Base-by-base conservation (phyloP, 257 asterid genomes). In the Leptodermis oblonga region DNA sequence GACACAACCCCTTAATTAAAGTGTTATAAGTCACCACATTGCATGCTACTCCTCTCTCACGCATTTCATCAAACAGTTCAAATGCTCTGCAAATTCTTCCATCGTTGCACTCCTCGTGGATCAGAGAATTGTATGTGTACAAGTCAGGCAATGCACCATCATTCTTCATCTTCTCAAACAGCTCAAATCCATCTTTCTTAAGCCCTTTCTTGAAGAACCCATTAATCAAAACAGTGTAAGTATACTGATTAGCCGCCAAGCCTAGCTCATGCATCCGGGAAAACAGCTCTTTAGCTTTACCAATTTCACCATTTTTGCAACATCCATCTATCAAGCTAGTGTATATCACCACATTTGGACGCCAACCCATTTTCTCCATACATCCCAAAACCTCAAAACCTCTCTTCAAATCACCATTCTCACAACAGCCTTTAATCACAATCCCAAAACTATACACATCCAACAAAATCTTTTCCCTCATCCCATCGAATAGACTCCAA, bases 321-420 rank as follows among this genome's bases (percentile, higher is more conserved):
- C 89, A 86, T 30, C 92, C 97, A 77, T 83, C 87, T 4, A 90
- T 90, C 77, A 88, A 71, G 8, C 88, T 90, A 46, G 94, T 90
- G 69, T 81, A 84, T 43, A 86, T 80, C 12, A 90, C 95, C 68
- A 88, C 91, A 58, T 86, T 90, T 5, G 92, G 92, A 13, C 62
- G 25, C 58, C 78, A 78, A 54, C 93, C 95, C 80, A 70, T 62
- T 26, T 62, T 31, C 53, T 74, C 67, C 86, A 87, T 74, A 54
- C 65, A 71, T 34, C 59, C 65, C 77, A 86, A 59, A 61, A 78
- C 79, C 51, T 69, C 80, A 77, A 90, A 88, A 59, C 82, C 93
- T 67, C 81, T 77, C 61, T 77, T 28, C 52, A 90, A 61, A 34
- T 82, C 82, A 63, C 83, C 85, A 70, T 66, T 75, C 11, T 81